Evolutionary conservation across 2,329 filamentous ascomycete genomes (phyloP).

Genomic region (Xylariaceae sp.): DNA sequence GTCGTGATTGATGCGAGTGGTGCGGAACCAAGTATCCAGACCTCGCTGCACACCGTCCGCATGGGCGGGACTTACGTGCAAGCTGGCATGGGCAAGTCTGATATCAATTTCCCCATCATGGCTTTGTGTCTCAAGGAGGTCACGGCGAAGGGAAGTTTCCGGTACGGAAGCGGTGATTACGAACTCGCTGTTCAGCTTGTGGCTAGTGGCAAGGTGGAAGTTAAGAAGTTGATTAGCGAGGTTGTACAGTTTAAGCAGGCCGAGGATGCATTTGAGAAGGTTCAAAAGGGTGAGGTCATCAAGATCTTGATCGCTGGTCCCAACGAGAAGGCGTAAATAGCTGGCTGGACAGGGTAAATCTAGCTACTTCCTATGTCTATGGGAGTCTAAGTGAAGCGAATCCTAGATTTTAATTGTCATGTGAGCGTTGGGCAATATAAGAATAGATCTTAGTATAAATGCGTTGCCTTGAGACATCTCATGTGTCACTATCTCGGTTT

Average conservation of each 20-base stretch:
- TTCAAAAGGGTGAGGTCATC: slow-evolving; percentile 77
- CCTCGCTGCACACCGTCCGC: slow-evolving; percentile 67
- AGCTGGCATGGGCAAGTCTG: slow-evolving; percentile 83
- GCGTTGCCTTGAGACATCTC: too few species aligned
- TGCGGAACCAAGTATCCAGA: slow-evolving; percentile 75
- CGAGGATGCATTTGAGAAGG: slow-evolving; percentile 81
- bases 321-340: slow-evolving; percentile 51
- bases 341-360: background rate
- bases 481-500: too few species aligned
- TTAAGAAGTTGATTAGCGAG: slow-evolving; percentile 77
- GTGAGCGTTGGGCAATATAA: too few species aligned
- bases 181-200: slow-evolving; percentile 78
- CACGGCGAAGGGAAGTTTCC: slow-evolving; percentile 81
- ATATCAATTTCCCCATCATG: slow-evolving; percentile 91
- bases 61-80: slow-evolving; percentile 77
- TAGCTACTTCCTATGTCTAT: background rate
- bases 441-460: too few species aligned
- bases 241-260: slow-evolving; percentile 78
- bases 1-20: slow-evolving; percentile 78
- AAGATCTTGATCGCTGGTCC: slow-evolving; percentile 67
- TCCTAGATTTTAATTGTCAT: too few species aligned
- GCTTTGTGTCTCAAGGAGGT: slow-evolving; percentile 87
- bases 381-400: too few species aligned
- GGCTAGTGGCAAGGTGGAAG: slow-evolving; percentile 67
- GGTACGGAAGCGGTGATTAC: slow-evolving; percentile 87